phyloP scores from a whole-genome alignment of 306 rosid genomes.

The Abrus pulchellus region DNA sequence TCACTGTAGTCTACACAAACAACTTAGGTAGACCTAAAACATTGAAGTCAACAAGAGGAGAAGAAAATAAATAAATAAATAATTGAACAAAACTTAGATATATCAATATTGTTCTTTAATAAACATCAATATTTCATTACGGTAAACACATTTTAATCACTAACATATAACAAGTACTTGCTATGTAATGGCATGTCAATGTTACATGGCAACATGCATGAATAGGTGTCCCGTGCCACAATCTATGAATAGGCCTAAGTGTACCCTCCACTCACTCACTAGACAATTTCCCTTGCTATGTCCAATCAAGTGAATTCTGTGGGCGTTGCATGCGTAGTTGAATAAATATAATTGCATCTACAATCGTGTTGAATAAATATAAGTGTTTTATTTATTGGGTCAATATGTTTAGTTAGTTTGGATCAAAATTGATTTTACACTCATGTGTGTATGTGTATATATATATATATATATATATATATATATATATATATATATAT shows the following conservation, averaged over 20 bases:
- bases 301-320: slow-evolving; percentile 47
- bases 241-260: slow-evolving; percentile 43
- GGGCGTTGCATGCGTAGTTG: background rate
- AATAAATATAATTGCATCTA: too few species aligned
- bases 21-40: background rate
- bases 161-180: background rate
- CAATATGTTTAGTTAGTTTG: too few species aligned
- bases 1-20: background rate
- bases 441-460: too few species aligned
- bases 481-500: too few species aligned
- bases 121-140: background rate
- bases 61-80: background rate
- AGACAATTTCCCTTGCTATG: slow-evolving; percentile 36
- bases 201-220: background rate
- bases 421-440: too few species aligned
- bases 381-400: too few species aligned
- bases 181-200: background rate
- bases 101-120: background rate
- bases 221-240: slow-evolving; percentile 37
- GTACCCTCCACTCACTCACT: slow-evolving; percentile 10
- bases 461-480: too few species aligned
- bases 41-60: background rate
- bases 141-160: too few species aligned
- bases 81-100: background rate
- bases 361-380: too few species aligned